These are phyloP conservation scores for Candida sonorensis DNA, from an alignment of 805 yeast genomes.

Conservation along the genomic window DNA sequence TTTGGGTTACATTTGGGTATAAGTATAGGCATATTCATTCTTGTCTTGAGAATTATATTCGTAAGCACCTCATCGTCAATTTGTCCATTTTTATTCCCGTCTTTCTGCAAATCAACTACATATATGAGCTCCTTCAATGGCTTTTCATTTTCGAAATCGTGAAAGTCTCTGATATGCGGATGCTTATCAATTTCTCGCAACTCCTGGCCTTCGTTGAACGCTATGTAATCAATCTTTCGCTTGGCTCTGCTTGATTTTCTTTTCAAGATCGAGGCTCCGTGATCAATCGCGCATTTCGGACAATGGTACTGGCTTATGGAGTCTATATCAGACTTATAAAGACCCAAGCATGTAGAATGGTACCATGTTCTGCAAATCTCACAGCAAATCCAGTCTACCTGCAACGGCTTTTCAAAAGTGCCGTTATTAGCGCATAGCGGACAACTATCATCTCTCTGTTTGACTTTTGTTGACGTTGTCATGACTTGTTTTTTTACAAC, in stretches of 20 bases:
- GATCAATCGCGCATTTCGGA: constrained; percentile 31
- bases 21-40: constrained; percentile 26
- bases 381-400: constrained; percentile 49
- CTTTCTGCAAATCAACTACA: constrained; percentile 19
- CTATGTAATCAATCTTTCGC: constrained; percentile 66
- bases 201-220: constrained; percentile 68
- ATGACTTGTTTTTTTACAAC: no score
- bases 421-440: constrained; percentile 13
- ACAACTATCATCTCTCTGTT: constrained; percentile 16
- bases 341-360: constrained; percentile 42
- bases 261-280: constrained; percentile 45
- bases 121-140: constrained; percentile 22
- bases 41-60: constrained; percentile 19
- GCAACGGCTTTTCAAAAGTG: constrained; percentile 6
- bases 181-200: constrained; percentile 48
- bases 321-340: constrained; percentile 31
- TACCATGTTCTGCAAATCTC: constrained; percentile 48
- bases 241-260: constrained; percentile 50
- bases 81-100: constrained; percentile 9
- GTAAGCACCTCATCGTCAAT: constrained; percentile 21
- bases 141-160: constrained; percentile 22
- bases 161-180: constrained; percentile 39
- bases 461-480: no score
- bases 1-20: constrained; percentile 22
- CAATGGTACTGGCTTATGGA: constrained; percentile 50